Evolutionary conservation across 768 basidiomycete genomes (phyloP).

Genomic region (Trametes elegans): DNA sequence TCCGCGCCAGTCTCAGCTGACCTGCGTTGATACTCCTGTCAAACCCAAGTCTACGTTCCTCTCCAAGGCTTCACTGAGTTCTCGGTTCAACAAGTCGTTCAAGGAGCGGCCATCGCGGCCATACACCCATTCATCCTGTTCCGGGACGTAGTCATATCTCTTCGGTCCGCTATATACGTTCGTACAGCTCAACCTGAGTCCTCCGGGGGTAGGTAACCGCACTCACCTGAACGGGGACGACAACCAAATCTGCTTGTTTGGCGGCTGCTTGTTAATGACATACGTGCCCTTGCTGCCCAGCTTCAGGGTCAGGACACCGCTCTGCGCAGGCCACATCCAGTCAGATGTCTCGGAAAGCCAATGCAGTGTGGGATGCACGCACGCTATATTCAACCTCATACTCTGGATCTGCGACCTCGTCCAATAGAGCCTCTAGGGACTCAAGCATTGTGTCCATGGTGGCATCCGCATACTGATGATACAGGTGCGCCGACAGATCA

Average conservation of each 20-base stretch:
- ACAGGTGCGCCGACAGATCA: conserved; percentile 58
- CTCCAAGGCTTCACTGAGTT: conserved; percentile 51
- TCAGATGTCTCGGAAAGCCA: neutral
- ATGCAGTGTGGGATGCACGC: conserved; percentile 27
- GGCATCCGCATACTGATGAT: conserved; percentile 68
- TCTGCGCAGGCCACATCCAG: conserved; percentile 43
- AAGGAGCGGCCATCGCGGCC: conserved; percentile 62
- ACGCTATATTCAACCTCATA: conserved; percentile 92
- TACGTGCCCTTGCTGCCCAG: conserved; percentile 81
- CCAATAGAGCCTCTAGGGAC: conserved; percentile 69
- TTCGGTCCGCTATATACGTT: conserved; percentile 72
- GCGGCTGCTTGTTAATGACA: conserved; percentile 96
- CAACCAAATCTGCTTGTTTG: conserved; percentile 96
- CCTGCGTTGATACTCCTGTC: conserved; percentile 26
- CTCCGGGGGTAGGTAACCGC: neutral
- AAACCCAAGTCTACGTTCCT: conserved; percentile 35
- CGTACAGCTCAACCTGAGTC: neutral
- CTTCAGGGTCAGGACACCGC: conserved; percentile 84
- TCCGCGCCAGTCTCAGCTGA: conserved; percentile 4
- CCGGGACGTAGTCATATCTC: conserved; percentile 75
- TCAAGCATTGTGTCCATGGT: conserved; percentile 80
- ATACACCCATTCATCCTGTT: conserved; percentile 70
- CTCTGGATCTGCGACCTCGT: conserved; percentile 48
- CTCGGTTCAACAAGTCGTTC: conserved; percentile 61
- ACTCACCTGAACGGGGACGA: conserved; percentile 82